Conservation (phyloP, 805 yeast species). For the Priceomyces fermenticarens region DNA sequence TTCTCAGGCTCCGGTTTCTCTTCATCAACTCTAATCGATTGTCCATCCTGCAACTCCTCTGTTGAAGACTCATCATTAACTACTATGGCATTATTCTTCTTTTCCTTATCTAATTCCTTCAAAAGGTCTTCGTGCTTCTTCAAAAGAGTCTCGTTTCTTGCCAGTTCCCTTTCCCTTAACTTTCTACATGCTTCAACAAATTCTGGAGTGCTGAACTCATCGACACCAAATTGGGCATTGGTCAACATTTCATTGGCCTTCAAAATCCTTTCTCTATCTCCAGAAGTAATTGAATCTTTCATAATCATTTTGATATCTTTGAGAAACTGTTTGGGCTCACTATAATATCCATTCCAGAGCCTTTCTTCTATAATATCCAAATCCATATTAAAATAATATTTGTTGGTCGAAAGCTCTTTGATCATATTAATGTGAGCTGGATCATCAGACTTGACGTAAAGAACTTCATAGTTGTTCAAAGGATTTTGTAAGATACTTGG, state of each 20-base stretch:
- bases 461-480: slow-evolving; percentile 31
- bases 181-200: slow-evolving; percentile 75
- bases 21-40: too few relatives aligned
- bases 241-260: slow-evolving; percentile 94
- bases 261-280: slow-evolving; percentile 78
- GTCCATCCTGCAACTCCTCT: background rate
- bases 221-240: slow-evolving; percentile 92
- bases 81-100: slow-evolving; percentile 3
- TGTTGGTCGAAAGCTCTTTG: slow-evolving; percentile 73
- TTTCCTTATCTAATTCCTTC: slow-evolving; percentile 19
- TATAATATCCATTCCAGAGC: slow-evolving; percentile 93
- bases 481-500: slow-evolving; percentile 43
- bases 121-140: slow-evolving; percentile 30
- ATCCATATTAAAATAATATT: slow-evolving; percentile 80
- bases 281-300: slow-evolving; percentile 66
- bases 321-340: slow-evolving; percentile 87
- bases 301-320: slow-evolving; percentile 83
- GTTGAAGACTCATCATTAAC: background rate
- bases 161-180: slow-evolving; percentile 62
- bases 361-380: slow-evolving; percentile 91
- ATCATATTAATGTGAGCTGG: slow-evolving; percentile 63
- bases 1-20: background rate
- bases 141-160: slow-evolving; percentile 46
- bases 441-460: slow-evolving; percentile 46
- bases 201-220: slow-evolving; percentile 75